Evolutionary conservation across 345 rosid genomes (phyloP), one percentile per base, ranked within the genome.

Genomic region (Cardiospermum halicacabum): DNA sequence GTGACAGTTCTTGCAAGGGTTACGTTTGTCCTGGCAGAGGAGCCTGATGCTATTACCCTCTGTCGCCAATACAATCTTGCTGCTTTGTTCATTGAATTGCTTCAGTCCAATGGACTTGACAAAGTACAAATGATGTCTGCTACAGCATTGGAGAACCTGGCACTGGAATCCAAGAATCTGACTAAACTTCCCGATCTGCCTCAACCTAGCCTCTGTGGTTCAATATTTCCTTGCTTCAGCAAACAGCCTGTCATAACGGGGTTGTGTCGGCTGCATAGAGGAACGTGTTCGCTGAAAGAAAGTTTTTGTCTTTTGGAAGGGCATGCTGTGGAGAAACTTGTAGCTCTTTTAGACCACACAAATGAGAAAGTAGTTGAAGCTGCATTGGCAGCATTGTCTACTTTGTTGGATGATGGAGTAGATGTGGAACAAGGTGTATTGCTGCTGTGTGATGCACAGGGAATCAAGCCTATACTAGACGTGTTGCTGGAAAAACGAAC

Each of bases 261-360:
- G 49, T 39, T 85, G 54, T 94, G 99, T 62, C 74, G 75, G 74
- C 80, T 94, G 64, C 99, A 94, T 71, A 78, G 79, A 18, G 99
- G 97, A 61, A 72, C 78, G 10, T 94, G 99, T 73, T 85, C 96
- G 12, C 62, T 90, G 51, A 81, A 66, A 72, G 97, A 90, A 30
- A 75, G 84, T 53, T 94, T 94, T 67, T 94, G 99, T 68, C 89
- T 90, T n/a, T 69, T 81, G 55, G 91, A 90, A 77, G 99, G 99
- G 50, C 90, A 80, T 55, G 96, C 88, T 32, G 88, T 90, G 21
- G 89, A 81, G 82, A 88, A 82, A 60, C 67, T 94, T 62, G 92
- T 94, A 51, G 95, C 94, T 13, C 97, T 92, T 10, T 62, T 92
- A 58, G 98, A 89, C 78, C 98, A 92, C 78, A 81, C 82, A 27